Base-by-base conservation (phyloP, 1,284 basidiomycete genomes). In the Puccinia horiana region DNA sequence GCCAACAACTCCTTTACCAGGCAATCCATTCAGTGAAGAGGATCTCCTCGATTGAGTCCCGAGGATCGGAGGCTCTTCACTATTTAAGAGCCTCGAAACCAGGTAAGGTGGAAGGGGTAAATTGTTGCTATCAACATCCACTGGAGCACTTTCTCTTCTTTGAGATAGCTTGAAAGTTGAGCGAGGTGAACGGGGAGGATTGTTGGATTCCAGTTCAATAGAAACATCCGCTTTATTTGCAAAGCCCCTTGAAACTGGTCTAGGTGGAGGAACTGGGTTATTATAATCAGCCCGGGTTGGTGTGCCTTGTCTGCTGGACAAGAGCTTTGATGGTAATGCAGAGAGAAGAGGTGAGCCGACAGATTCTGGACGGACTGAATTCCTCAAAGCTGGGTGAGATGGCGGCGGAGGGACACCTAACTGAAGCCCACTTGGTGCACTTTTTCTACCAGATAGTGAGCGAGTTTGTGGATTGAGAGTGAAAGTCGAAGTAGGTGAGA, bases 271-370 rank as follows among this genome's bases (percentile, higher is more conserved):
- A 37, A 32, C 6, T 8, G 63, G 63, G 35, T 8, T 42, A 42
- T 29, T 20, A 67, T 40, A n/a, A 12, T 40, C 63, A 67, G 40
- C 20, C 35, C 35, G 14, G 29, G 63, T 42, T 37, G 40, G 32
- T 12, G 32, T 67, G 58, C 16, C 5, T 14, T 37, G 58, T n/a
- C 58, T 63, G n/a, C 23, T 42, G 8, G 63, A n/a, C 35, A 67
- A 40, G 32, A 67, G 63, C 35, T 37, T 42, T 37, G 63, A 67
- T 18, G 63, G 35, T 18, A 32, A 67, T 14, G 63, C 63, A 67
- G 63, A 67, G 12, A 67, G 63, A 37, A 67, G 63, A 67, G 63
- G 63, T 23, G 63, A 67, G 18, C 37, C 37, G 32, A 67, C 20
- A 26, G 35, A 9, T 20, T 67, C 63, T n/a, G 23, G 63, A 37